Evolutionary conservation across 1,139 yeast genomes (phyloP).

Genomic region (Nadsonia starkeyi-henricii): DNA sequence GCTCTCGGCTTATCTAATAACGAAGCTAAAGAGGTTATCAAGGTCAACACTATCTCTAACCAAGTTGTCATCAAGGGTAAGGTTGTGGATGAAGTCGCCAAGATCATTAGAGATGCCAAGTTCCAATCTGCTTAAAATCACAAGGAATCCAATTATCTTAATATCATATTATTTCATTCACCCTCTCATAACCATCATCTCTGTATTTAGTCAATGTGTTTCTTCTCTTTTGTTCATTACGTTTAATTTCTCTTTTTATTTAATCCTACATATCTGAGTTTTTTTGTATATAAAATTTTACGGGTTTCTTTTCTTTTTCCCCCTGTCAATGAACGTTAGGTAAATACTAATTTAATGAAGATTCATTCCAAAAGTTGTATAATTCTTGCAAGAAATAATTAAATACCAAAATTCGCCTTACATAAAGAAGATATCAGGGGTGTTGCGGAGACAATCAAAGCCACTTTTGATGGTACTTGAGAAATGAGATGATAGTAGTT

Average conservation of each 20-base stretch:
- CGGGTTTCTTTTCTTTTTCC: neutral
- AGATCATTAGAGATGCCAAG: conserved; percentile 8
- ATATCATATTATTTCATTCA: neutral
- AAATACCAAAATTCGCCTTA: too few relatives aligned
- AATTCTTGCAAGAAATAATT: too few relatives aligned
- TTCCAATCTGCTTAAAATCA: conserved; percentile 2
- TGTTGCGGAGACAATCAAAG: too few relatives aligned
- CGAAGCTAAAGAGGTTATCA: conserved; percentile 16
- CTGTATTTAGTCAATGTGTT: neutral
- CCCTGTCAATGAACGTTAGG: neutral
- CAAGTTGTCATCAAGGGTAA: conserved; percentile 22
- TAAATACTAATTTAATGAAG: neutral
- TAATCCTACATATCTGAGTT: neutral
- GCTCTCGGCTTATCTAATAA: conserved; percentile 12
- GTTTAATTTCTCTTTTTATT: neutral
- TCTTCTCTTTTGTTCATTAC: neutral
- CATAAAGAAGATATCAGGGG: too few relatives aligned
- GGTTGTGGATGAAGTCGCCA: conserved; percentile 13
- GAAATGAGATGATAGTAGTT: too few relatives aligned
- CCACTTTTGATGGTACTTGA: too few relatives aligned
- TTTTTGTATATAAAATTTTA: conserved; percentile 2
- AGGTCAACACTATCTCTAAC: conserved; percentile 21
- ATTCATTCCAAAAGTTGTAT: too few relatives aligned
- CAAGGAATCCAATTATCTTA: neutral
- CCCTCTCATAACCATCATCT: too few relatives aligned